Evolutionary conservation across 2,329 filamentous ascomycete genomes (phyloP).

Genomic region (Chaetomium sp.): DNA sequence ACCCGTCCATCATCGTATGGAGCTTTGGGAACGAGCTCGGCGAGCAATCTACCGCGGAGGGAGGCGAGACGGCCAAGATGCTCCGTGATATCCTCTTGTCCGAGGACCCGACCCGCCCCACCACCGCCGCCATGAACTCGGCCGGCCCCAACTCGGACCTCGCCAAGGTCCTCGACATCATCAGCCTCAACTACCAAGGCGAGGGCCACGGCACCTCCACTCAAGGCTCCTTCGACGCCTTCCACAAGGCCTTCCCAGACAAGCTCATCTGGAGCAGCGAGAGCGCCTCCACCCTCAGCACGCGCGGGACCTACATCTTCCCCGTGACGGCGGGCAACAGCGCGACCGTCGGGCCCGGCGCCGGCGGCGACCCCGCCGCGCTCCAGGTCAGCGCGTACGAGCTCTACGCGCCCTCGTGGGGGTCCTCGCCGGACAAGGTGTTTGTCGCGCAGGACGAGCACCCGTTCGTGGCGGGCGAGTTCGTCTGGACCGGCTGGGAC

Average conservation of each 20-base stretch:
- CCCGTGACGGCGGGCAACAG: conserved; percentile 46
- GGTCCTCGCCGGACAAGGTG: conserved; percentile 55
- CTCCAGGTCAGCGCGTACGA: conserved; percentile 50
- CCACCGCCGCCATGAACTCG: conserved; percentile 51
- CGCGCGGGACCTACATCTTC: conserved; percentile 56
- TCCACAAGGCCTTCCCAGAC: conserved; percentile 48
- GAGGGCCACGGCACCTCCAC: conserved; percentile 44
- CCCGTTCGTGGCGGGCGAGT: conserved; percentile 54
- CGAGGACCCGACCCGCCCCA: conserved; percentile 52
- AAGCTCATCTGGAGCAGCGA: conserved; percentile 52
- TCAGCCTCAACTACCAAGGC: conserved; percentile 60
- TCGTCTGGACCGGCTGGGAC: conserved; percentile 40
- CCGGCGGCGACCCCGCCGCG: conserved; percentile 39
- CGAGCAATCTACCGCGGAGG: conserved; percentile 47
- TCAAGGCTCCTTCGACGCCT: conserved; percentile 44
- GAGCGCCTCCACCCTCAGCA: conserved; percentile 49
- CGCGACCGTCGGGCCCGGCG: conserved; percentile 40
- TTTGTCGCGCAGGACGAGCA: conserved; percentile 51
- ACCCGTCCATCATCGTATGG: conserved; percentile 56
- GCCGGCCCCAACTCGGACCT: conserved; percentile 46
- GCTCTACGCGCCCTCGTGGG: conserved; percentile 51
- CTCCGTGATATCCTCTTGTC: conserved; percentile 47
- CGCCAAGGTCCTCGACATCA: conserved; percentile 48
- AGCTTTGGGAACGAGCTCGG: conserved; percentile 57
- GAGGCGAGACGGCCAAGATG: conserved; percentile 38